Percentiles rank a stretch among this genome's conserved stretches.
Conservation (phyloP, 208 protist genomes). For the Zelonia costaricensis region DNA sequence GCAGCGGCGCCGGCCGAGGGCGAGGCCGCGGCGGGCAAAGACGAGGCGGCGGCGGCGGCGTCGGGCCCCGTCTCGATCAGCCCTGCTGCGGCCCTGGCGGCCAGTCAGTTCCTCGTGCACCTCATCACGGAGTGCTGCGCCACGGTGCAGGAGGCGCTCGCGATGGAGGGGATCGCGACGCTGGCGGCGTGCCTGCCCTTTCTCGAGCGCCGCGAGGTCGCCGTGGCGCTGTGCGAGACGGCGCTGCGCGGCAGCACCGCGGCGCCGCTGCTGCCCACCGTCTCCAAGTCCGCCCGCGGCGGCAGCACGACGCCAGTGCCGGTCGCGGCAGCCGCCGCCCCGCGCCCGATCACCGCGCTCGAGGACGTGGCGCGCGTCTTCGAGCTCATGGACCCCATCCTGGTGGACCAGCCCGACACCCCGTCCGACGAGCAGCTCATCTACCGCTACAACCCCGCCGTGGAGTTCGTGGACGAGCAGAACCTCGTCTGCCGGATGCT, state of each 20-base stretch:
- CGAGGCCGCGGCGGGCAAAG: not conserved
- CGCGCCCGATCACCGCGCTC: conserved; percentile 41
- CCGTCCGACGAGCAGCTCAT: conserved; percentile 30
- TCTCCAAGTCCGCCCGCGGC: conserved; percentile 2
- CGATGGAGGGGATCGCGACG: conserved; percentile 64
- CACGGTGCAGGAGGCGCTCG: conserved; percentile 48
- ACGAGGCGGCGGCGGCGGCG: conserved; percentile 5
- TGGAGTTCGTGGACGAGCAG: conserved; percentile 94
- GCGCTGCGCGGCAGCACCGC: conserved; percentile 32
- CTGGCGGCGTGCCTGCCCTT: conserved; percentile 70
- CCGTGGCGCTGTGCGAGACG: conserved; percentile 51
- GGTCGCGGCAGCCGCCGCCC: conserved; percentile 20
- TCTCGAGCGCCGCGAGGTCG: conserved; percentile 50
- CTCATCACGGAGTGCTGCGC: conserved; percentile 28
- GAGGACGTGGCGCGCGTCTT: conserved; percentile 80
- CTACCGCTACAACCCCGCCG: conserved; percentile 44
- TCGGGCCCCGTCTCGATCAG: conserved; percentile 5
- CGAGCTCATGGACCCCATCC: conserved; percentile 81
- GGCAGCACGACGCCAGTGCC: not conserved
- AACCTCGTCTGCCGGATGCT: conserved; percentile 88
- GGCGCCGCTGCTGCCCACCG: conserved; percentile 12
- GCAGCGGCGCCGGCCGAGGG: not conserved
- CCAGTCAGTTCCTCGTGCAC: conserved; percentile 32
- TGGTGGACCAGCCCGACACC: conserved; percentile 71
- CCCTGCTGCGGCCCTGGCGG: conserved; percentile 27